A percentile compares a stretch with the other conserved stretches of the same genome.
Evolutionary conservation across 371 early-diverging fungal genomes (phyloP).

Genomic region (Blastocladiella emersonii): DNA sequence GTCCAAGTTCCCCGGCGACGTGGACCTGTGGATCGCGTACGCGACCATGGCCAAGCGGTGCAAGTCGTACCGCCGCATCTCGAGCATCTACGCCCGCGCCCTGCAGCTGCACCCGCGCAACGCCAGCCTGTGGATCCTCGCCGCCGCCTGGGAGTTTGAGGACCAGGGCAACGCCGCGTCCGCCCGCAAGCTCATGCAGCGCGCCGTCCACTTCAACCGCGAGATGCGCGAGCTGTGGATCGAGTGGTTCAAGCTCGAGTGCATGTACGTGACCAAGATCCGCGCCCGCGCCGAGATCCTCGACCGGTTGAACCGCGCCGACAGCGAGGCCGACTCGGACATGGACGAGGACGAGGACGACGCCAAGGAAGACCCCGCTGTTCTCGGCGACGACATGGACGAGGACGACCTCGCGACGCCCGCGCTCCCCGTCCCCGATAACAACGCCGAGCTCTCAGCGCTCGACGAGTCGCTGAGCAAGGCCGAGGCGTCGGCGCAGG

Average conservation of each 20-base stretch:
- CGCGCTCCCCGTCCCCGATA: background rate
- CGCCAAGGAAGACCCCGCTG: slow-evolving; percentile 20
- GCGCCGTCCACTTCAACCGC: slow-evolving; percentile 71
- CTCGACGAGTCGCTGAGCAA: background rate
- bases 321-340: slow-evolving; percentile 29
- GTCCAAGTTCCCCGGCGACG: slow-evolving; percentile 62
- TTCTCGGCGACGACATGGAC: slow-evolving; percentile 19
- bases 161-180: slow-evolving; percentile 61
- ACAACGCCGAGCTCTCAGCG: background rate
- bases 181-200: slow-evolving; percentile 71
- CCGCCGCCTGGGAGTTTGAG: slow-evolving; percentile 79
- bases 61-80: slow-evolving; percentile 48
- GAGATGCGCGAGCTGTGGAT: slow-evolving; percentile 60
- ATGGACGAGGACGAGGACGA: slow-evolving; percentile 17
- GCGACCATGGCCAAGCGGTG: slow-evolving; percentile 56
- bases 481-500: slow-evolving; percentile 11
- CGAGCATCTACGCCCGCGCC: slow-evolving; percentile 59
- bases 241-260: slow-evolving; percentile 83
- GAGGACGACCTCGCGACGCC: background rate
- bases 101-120: slow-evolving; percentile 74
- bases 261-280: slow-evolving; percentile 75
- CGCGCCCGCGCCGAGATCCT: slow-evolving; percentile 62
- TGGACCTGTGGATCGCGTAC: slow-evolving; percentile 78
- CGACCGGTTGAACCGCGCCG: slow-evolving; percentile 13
- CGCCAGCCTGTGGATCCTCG: slow-evolving; percentile 71